A percentile compares a stretch with the other conserved stretches of the same genome.
Evolutionary conservation across 495 filamentous ascomycete genomes (phyloP).

Genomic region (Cryomyces minteri): DNA sequence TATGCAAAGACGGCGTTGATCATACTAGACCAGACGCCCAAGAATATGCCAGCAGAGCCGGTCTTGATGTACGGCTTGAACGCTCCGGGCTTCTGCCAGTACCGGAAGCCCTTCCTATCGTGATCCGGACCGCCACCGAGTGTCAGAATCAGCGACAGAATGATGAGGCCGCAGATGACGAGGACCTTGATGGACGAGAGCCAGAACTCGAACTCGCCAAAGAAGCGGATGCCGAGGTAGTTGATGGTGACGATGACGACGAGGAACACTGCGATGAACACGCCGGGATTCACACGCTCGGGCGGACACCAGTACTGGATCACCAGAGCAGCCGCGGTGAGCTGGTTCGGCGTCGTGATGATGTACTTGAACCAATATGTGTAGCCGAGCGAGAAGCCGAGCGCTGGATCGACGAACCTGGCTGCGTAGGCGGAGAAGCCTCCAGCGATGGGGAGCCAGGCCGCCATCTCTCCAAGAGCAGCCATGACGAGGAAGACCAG

Average conservation of each 20-base stretch:
- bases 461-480: constrained; percentile 44
- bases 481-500: constrained; percentile 42
- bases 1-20: constrained; percentile 71
- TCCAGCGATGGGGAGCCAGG: constrained; percentile 35
- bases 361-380: constrained; percentile 42
- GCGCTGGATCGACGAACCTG: constrained; percentile 40
- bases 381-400: constrained; percentile 47
- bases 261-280: constrained; percentile 37
- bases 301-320: constrained; percentile 50
- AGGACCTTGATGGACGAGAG: constrained; percentile 30
- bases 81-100: constrained; percentile 57
- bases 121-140: constrained; percentile 43
- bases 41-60: constrained; percentile 35
- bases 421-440: constrained; percentile 43
- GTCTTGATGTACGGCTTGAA: constrained; percentile 21
- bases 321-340: constrained; percentile 55
- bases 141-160: constrained; percentile 50
- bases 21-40: constrained; percentile 61
- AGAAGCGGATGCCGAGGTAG: constrained; percentile 44
- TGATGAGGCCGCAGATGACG: constrained; percentile 16
- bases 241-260: constrained; percentile 34
- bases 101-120: constrained; percentile 53
- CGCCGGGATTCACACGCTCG: constrained; percentile 41
- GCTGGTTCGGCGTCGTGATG: constrained; percentile 59
- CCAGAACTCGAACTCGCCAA: constrained; percentile 75